Evolutionary conservation across 2,329 filamentous ascomycete genomes (phyloP), one percentile per base, ranked within the genome.

Genomic region (Trichoderma polysporum): DNA sequence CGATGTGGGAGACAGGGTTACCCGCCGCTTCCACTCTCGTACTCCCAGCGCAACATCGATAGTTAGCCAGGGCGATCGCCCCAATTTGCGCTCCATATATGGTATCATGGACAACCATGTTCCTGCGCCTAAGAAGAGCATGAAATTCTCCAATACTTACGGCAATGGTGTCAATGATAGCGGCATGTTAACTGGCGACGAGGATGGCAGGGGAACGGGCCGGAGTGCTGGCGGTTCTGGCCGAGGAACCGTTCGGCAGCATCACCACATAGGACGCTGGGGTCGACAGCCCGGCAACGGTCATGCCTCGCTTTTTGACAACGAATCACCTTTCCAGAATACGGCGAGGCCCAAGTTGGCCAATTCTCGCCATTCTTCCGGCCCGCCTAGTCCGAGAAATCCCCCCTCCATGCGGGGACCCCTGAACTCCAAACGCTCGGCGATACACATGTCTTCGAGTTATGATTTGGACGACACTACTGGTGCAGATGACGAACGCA

Each of bases 11-110:
- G 87, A 89, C 63, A 83, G 88, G 47, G 70, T 74, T 39, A 86
- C 86, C n/a, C 86, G 88, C 70, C 87, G 93, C 69, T 93, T 94
- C 78, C 94, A 98, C 79, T 98, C 94, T 22, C 88, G 95, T 69
- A 99, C 95, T 1, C 95, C 95, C 7, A 98, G 94, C 78, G 91
- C 93, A 50, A 96, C 94, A 4, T 98, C 94, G 6, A 89, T 90
- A 85, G 84, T 78, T 22, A 93, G 90, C 77, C 88, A 92, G 73
- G 83, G 86, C 13, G 90, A 93, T 63, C 77, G 79, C 29, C 75
- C 84, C 82, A 76, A 83, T 72, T 80, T 87, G 74, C 85, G 90
- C 62, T 87, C 86, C n/a, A 90, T 93, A 68, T 87, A 88, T 68
- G 84, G 85, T 61, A 80, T 91, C 31, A 81, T 92, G 73, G 91